A percentile compares a stretch with the other conserved stretches of the same genome.
Conservation (phyloP, 352 stramenopile species). For the Globisporangium radiosum region DNA sequence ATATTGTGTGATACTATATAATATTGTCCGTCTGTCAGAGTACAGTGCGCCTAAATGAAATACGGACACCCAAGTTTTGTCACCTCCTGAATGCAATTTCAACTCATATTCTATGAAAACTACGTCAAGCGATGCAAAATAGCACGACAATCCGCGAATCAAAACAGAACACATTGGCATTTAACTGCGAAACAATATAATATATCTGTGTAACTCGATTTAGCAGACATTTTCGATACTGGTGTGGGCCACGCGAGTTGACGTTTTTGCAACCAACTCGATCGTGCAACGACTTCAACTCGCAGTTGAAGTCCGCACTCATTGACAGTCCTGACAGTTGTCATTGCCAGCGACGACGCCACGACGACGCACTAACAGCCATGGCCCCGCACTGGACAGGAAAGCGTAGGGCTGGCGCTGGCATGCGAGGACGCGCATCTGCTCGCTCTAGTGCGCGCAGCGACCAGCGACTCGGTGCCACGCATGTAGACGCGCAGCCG, state of each 20-base stretch:
- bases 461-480: no score
- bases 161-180: background rate
- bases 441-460: background rate
- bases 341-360: no score
- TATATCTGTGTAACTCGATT: background rate
- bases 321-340: background rate
- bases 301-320: background rate
- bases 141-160: background rate
- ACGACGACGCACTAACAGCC: background rate
- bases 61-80: no score
- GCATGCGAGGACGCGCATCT: background rate
- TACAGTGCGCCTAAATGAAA: no score
- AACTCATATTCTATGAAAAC: no score
- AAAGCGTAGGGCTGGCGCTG: slow-evolving; percentile 12
- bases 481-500: background rate
- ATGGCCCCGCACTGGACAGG: background rate
- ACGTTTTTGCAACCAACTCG: background rate
- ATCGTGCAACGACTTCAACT: background rate
- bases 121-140: slow-evolving; percentile 3
- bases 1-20: no score
- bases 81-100: no score
- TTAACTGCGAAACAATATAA: background rate
- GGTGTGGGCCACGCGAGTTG: background rate
- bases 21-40: no score
- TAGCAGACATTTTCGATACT: background rate